Evolutionary conservation across 139 green algal genomes (phyloP).

Genomic region (Chlorella sp.): DNA sequence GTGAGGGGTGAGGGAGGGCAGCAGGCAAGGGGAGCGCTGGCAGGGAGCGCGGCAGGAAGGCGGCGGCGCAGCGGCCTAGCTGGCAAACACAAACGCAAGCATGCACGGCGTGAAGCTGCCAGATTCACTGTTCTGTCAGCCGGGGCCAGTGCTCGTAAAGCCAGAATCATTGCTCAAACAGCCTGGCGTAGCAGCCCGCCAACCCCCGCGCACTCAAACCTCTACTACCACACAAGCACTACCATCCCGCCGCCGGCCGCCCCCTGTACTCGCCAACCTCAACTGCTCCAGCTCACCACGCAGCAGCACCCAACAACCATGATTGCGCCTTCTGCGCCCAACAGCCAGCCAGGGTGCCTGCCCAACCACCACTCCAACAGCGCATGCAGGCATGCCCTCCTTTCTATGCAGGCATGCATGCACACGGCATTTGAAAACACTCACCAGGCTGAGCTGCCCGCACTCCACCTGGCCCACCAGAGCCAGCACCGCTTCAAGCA

Average conservation of each 20-base stretch:
- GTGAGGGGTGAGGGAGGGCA: neutral
- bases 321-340: neutral
- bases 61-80: neutral
- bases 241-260: no score
- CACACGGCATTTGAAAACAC: neutral
- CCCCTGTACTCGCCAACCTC: neutral
- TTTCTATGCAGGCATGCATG: neutral
- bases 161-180: no score
- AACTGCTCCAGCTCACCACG: neutral
- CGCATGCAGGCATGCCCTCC: neutral
- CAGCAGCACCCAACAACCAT: neutral
- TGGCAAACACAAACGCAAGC: neutral
- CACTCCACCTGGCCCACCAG: conserved; percentile 24
- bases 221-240: no score
- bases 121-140: no score
- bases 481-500: conserved; percentile 29
- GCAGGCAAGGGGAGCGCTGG: neutral
- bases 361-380: neutral
- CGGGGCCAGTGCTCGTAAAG: no score
- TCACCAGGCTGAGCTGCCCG: conserved; percentile 28
- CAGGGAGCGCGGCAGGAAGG: neutral
- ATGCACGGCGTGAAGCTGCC: no score
- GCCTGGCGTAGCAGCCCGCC: no score
- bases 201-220: no score
- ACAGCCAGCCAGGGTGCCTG: neutral